phyloP scores from a whole-genome alignment of 2,329 filamentous ascomycete species.

The Dichotomopilus funicola region DNA sequence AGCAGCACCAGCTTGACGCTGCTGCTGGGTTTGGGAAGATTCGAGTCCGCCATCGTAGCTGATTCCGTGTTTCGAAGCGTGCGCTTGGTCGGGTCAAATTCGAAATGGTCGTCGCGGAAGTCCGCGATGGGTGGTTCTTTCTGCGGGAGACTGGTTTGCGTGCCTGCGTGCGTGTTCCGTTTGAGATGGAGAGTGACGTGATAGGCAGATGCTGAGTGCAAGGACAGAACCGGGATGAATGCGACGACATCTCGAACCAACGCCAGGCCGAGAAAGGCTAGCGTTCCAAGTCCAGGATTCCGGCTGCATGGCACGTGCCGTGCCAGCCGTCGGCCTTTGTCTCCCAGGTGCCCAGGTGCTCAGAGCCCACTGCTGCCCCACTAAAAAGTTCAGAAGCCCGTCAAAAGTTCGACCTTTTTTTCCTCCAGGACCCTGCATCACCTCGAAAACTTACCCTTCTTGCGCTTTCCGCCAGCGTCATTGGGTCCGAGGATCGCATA shows the following conservation, averaged over 20 bases:
- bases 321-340: too few species aligned
- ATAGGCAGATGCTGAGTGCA: constrained; percentile 20
- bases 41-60: constrained; percentile 62
- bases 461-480: not conserved
- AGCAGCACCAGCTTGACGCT: constrained; percentile 99
- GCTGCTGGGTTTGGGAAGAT: constrained; percentile 89
- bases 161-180: constrained; percentile 6
- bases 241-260: constrained; percentile 12
- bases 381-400: constrained; percentile 27
- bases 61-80: not conserved
- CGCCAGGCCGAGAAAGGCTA: constrained; percentile 9
- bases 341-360: not conserved
- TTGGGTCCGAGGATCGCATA: not conserved
- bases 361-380: constrained; percentile 17
- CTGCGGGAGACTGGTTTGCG: not conserved
- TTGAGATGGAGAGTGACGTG: constrained; percentile 22
- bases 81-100: too few species aligned
- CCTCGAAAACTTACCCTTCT: not conserved
- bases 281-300: not conserved
- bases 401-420: constrained; percentile 3
- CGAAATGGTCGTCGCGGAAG: too few species aligned
- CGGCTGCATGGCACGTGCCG: constrained; percentile 2
- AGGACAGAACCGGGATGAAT: constrained; percentile 11
- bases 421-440: not conserved
- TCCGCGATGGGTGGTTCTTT: too few species aligned